These are phyloP conservation scores for Lachancea meyersii DNA, from an alignment of 805 yeast genomes.

Conservation along the genomic window DNA sequence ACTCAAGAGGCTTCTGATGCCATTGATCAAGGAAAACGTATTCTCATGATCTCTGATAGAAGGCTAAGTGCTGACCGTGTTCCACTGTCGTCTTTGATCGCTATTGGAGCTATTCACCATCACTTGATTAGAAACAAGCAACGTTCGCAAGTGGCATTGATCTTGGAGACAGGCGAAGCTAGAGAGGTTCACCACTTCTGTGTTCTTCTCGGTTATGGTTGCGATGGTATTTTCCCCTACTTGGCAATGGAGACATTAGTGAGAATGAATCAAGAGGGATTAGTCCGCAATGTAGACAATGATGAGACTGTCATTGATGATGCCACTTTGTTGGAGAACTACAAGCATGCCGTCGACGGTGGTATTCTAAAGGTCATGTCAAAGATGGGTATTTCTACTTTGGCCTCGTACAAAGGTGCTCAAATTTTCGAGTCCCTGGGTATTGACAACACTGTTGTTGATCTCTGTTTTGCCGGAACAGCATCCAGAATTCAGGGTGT, in stretches of 20 bases:
- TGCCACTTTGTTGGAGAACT: conserved; percentile 62
- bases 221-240: conserved; percentile 93
- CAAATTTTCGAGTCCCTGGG: conserved; percentile 97
- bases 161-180: conserved; percentile 94
- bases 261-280: conserved; percentile 75
- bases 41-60: conserved; percentile 73
- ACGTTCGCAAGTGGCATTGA: conserved; percentile 88
- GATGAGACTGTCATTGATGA: conserved; percentile 40
- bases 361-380: conserved; percentile 97
- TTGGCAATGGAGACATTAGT: conserved; percentile 83
- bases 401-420: conserved; percentile 98
- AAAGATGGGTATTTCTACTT: conserved; percentile 97
- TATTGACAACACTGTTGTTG: conserved; percentile 90
- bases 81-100: conserved; percentile 80
- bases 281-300: conserved; percentile 46
- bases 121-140: conserved; percentile 92
- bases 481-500: conserved; percentile 95
- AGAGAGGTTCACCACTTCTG: conserved; percentile 96
- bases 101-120: conserved; percentile 96
- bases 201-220: conserved; percentile 93
- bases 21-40: conserved; percentile 65
- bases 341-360: conserved; percentile 77
- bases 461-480: conserved; percentile 93
- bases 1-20: conserved; percentile 85
- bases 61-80: conserved; percentile 54